Evolutionary conservation across 805 yeast species (phyloP), one percentile per base, ranked within the genome.

Genomic region (Gaillardinia entomophila): DNA sequence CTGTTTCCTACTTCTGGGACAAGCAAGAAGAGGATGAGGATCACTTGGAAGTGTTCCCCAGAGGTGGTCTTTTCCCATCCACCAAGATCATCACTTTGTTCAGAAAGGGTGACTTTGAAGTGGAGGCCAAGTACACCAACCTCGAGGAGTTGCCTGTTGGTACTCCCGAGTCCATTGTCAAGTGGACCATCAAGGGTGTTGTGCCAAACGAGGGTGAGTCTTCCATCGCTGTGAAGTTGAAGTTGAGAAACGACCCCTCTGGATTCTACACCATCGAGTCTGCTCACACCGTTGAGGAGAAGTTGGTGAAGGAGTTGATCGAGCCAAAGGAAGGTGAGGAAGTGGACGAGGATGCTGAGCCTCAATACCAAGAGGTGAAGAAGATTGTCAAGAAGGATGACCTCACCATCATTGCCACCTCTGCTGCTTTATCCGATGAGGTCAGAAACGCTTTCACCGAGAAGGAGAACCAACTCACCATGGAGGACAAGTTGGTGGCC

Each of bases 11-110:
- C 79, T 76, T 66, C 66, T 94, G 98, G 97, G 95, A 82, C 59
- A 77, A 89, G 59, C 85, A 85, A 62, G 89, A 77, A 37, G 97
- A 86, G 63, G 97, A 88, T 55, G 82, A 85, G 40, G 84, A 76
- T 56, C 88, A 85, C 59, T 73, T 92, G 62, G 97, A 92, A 70
- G 98, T 92, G 35, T 92, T 92, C 95, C 94, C 96, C 57, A 75
- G 75, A 52, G 96, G 96, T 40, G 89, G 95, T 38, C 56, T 76
- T 34, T 87, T 77, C 84, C 99, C 99, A 68, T 77, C 92, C 41
- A 88, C 97, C 46, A 92, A 92, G 75, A 78, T 88, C 59, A 85
- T 92, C 60, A 90, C 98, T 38, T 73, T 92, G 58, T 88, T 79
- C 79, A 83, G 97, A 75, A 75, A 80, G 45, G 82, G 80, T 38